A percentile compares a stretch with the other conserved stretches of the same genome.
These are phyloP conservation scores for Alliaria petiolata DNA, from an alignment of 345 rosid species.

Conservation along the genomic window DNA sequence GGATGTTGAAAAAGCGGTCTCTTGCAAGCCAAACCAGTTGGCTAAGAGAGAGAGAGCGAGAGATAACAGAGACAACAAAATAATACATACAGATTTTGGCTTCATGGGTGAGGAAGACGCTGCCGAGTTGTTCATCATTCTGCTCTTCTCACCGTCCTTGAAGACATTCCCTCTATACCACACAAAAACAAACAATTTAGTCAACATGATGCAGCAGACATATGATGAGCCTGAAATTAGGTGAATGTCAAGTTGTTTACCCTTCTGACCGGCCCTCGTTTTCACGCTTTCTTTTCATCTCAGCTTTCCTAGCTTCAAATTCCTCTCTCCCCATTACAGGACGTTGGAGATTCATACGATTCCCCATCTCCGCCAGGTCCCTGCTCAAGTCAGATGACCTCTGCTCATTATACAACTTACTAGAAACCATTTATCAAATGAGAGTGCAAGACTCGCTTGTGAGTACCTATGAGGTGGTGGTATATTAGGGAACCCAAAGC, in stretches of 20 bases:
- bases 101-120: conserved; percentile 49
- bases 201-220: neutral
- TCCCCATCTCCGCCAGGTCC: conserved; percentile 74
- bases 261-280: conserved; percentile 71
- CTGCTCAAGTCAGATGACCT: conserved; percentile 30
- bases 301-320: conserved; percentile 92
- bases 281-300: conserved; percentile 82
- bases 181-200: neutral
- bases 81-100: conserved; percentile 35
- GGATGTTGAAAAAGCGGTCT: neutral
- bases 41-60: neutral
- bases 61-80: conserved; percentile 20
- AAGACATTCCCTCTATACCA: conserved; percentile 45
- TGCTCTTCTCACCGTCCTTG: conserved; percentile 52
- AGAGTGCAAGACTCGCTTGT: neutral
- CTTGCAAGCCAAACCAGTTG: conserved; percentile 25
- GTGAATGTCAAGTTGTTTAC: conserved; percentile 30
- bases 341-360: conserved; percentile 59
- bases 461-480: conserved; percentile 34
- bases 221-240: neutral
- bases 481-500: conserved; percentile 32
- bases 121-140: conserved; percentile 56
- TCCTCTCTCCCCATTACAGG: conserved; percentile 93
- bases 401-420: neutral
- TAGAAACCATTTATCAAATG: neutral